These are phyloP conservation scores for Colletotrichum spaethianum DNA, from an alignment of 2,329 filamentous ascomycete genomes.

Conservation along the genomic window DNA sequence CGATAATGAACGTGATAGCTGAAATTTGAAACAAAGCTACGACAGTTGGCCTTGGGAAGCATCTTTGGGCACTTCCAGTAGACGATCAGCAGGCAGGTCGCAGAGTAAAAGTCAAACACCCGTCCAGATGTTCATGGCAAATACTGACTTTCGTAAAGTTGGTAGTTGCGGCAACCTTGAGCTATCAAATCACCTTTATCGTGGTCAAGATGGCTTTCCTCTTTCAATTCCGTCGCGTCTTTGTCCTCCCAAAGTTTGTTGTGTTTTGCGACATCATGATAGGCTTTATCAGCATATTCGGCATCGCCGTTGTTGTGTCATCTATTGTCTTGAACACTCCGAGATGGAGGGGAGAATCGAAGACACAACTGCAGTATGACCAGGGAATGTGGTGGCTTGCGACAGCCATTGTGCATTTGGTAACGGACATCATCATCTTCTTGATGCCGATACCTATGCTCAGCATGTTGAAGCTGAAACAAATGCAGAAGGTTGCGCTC, in stretches of 20 bases:
- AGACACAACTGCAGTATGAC: neutral
- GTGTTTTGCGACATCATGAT: slow-evolving; percentile 28
- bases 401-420: slow-evolving; percentile 21
- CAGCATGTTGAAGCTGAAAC: slow-evolving; percentile 11
- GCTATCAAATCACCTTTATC: slow-evolving; percentile 30
- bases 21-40: slow-evolving; percentile 7
- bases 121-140: neutral
- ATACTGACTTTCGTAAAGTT: slow-evolving; percentile 4
- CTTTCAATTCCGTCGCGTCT: slow-evolving; percentile 29
- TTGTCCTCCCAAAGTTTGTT: slow-evolving; percentile 6
- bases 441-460: slow-evolving; percentile 34
- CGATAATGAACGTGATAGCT: neutral
- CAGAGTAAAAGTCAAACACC: neutral
- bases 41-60: slow-evolving; percentile 9
- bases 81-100: neutral
- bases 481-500: slow-evolving; percentile 7
- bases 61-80: slow-evolving; percentile 19
- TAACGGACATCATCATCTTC: slow-evolving; percentile 36
- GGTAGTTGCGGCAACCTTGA: slow-evolving; percentile 17
- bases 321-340: slow-evolving; percentile 17
- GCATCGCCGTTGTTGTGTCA: slow-evolving; percentile 25
- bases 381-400: slow-evolving; percentile 26
- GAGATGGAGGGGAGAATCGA: slow-evolving; percentile 21
- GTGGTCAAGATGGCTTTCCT: slow-evolving; percentile 33
- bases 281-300: slow-evolving; percentile 26